A percentile compares a stretch with the other conserved stretches of the same genome.
Conservation (phyloP, 73 alveolate species). For the Paraurostyla sp. region DNA sequence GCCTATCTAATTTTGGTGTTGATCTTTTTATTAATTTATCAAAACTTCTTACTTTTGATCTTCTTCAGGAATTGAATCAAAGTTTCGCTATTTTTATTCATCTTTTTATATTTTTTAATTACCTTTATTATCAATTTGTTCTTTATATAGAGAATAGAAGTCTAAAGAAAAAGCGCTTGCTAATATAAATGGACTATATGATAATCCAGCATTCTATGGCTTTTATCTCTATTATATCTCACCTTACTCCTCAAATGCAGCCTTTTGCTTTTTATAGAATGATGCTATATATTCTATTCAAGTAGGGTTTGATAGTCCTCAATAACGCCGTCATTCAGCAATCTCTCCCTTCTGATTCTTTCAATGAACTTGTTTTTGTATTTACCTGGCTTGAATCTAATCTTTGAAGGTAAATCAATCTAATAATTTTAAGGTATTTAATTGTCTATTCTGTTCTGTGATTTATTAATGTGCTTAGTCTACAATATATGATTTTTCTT, state of each 20-base stretch:
- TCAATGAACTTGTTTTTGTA: neutral
- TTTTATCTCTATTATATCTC: neutral
- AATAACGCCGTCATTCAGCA: neutral
- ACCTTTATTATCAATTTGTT: neutral
- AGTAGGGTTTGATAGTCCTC: neutral
- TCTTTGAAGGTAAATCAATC: no score
- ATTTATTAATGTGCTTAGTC: no score
- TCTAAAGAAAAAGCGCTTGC: conserved; percentile 5
- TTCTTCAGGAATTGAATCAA: no score
- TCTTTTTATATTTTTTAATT: no score
- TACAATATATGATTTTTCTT: no score
- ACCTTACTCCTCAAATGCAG: neutral
- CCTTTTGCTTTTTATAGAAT: neutral
- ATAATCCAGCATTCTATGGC: neutral
- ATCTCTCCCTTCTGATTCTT: neutral
- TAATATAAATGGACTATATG: conserved; percentile 1
- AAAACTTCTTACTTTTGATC: no score
- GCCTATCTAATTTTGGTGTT: no score
- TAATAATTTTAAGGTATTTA: no score
- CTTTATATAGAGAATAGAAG: neutral
- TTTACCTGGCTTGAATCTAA: no score
- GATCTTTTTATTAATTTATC: no score
- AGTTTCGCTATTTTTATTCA: no score
- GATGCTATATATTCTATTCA: neutral
- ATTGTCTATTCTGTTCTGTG: no score